phyloP scores from a whole-genome alignment of 192 early-diverging fungal genomes.

The Linnemannia elongata region DNA sequence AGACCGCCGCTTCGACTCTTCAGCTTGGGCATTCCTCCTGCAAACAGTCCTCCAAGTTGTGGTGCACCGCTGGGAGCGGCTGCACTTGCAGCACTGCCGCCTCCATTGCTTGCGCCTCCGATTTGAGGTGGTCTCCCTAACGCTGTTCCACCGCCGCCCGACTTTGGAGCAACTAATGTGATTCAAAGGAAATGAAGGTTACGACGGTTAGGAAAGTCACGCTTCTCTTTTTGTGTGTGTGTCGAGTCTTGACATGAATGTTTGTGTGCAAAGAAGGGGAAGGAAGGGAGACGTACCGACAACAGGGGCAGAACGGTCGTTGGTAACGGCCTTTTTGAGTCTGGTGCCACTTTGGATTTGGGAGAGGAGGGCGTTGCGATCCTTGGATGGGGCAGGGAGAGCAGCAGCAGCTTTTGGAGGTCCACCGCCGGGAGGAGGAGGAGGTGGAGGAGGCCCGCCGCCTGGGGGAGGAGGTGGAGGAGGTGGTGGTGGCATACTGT shows the following conservation, averaged over 20 bases:
- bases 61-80: constrained; percentile 59
- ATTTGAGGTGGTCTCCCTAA: constrained; percentile 45
- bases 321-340: constrained; percentile 79
- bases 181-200: no score
- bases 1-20: constrained; percentile 69
- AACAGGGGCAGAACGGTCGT: constrained; percentile 76
- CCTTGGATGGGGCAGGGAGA: constrained; percentile 42
- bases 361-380: constrained; percentile 69
- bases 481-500: constrained; percentile 55
- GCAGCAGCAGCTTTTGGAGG: constrained; percentile 22
- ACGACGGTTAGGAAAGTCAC: background rate
- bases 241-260: background rate
- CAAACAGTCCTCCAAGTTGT: constrained; percentile 71
- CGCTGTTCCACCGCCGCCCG: constrained; percentile 29
- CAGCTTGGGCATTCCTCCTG: constrained; percentile 74
- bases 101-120: constrained; percentile 33
- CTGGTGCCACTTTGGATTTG: constrained; percentile 81
- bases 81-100: constrained; percentile 13
- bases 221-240: background rate
- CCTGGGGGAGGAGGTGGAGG: constrained; percentile 57
- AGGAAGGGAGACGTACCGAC: constrained; percentile 50
- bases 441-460: constrained; percentile 7
- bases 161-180: constrained; percentile 24
- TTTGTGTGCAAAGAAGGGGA: background rate
- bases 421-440: constrained; percentile 54